Conservation (phyloP, 768 basidiomycete species). For the Russula olivacea region DNA sequence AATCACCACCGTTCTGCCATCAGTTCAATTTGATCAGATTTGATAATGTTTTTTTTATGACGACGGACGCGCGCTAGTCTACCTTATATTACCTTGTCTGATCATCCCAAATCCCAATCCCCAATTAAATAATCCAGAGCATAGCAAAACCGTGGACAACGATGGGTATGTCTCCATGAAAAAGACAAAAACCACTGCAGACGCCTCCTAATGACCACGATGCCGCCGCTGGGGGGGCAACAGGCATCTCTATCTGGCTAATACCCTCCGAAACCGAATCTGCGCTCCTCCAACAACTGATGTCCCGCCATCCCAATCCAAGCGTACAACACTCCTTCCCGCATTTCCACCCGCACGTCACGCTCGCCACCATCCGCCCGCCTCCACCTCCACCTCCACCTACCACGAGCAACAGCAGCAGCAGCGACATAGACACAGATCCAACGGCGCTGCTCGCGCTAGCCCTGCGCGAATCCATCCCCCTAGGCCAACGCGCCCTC, state of each 20-base stretch:
- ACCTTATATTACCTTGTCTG: neutral
- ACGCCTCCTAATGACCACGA: neutral
- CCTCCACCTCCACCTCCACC: constrained; percentile 27
- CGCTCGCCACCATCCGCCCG: constrained; percentile 45
- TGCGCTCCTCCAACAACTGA: constrained; percentile 40
- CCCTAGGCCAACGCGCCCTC: constrained; percentile 34
- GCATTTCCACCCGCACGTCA: constrained; percentile 62
- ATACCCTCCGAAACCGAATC: constrained; percentile 49
- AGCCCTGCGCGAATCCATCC: constrained; percentile 39
- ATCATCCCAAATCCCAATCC: neutral
- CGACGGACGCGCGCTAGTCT: no score
- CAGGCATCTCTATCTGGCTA: constrained; percentile 66
- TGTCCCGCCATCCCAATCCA: constrained; percentile 36
- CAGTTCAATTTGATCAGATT: neutral
- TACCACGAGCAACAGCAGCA: constrained; percentile 15
- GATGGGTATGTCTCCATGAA: constrained; percentile 12
- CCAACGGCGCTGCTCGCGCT: constrained; percentile 20
- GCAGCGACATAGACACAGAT: neutral
- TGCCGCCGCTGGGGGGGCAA: neutral
- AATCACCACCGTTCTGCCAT: neutral
- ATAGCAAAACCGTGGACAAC: neutral
- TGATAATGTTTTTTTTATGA: neutral
- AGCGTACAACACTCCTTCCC: constrained; percentile 48
- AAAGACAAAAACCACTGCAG: neutral
- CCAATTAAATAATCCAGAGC: no score